Base-by-base conservation (phyloP, 2,329 filamentous ascomycete species). In the Alternaria tenuissima region DNA sequence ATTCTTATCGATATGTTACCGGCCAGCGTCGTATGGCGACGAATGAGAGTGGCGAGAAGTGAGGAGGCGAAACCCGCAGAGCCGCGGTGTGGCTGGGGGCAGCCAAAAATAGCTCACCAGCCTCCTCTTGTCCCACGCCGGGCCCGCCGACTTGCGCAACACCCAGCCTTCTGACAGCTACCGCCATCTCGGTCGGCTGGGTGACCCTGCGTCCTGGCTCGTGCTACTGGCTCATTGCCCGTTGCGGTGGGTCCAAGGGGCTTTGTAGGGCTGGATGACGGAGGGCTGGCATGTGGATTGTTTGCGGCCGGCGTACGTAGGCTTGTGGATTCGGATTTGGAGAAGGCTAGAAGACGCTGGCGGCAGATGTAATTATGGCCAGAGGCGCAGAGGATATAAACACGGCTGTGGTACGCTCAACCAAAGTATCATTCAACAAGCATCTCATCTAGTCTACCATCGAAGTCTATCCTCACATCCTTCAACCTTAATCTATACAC, bases 221-320 rank as follows among this genome's bases (percentile, higher is more conserved):
- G 39, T 57, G 47, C 51, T 53, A 62, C 57, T 46, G 49, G 44
- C 30, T 51, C 32, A 24, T 44, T 38, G 51, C 22, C 55, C 28
- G 7, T 42, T 54, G 41, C 42, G 43, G 57, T 49, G 52, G 57
- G 36, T 32, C 57, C 38, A 49, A 48, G 52, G 60, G 52, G 43
- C 42, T 39, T 44, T 18, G 46, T 56, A 55, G 34, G 57, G 60
- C 52, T 63, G 60, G 47, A 28, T 44, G 39, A 30, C 22, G 43
- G 42, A 57, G 36, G 62, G 62, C 59, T 64, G 62, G 62, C 47
- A 59, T 49, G 54, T 51, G 55, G 49, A 55, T 39, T 61, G 51
- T 57, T 63, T 52, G 53, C 49, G 22, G 52, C 34, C 55, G 58
- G 55, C 26, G 51, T 64, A 64, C 61, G 58, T 62, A 55, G 38